These are phyloP conservation scores for Parmelia sp. DNA, from an alignment of 495 filamentous ascomycete genomes.

Conservation along the genomic window DNA sequence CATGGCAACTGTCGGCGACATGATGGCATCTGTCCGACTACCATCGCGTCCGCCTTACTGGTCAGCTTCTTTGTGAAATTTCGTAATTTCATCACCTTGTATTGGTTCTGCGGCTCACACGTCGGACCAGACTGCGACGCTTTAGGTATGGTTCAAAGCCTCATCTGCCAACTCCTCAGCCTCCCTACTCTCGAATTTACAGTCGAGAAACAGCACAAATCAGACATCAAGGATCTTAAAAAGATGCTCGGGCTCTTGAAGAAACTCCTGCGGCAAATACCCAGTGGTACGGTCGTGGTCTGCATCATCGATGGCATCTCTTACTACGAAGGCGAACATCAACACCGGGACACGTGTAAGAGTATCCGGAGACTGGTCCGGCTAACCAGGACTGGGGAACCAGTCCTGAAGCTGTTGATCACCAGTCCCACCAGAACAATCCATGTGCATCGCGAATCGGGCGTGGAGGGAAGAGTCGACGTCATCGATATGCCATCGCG, in stretches of 20 bases:
- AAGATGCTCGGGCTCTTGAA: constrained; percentile 16
- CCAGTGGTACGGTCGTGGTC: constrained; percentile 5
- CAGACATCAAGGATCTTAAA: constrained; percentile 13
- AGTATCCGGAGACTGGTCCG: constrained; percentile 7
- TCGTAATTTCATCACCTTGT: constrained; percentile 11
- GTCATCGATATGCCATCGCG: constrained; percentile 14
- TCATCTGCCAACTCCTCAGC: constrained; percentile 20
- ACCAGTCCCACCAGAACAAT: constrained; percentile 16
- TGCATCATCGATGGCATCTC: constrained; percentile 21
- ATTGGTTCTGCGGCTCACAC: constrained; percentile 21
- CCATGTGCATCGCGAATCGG: constrained; percentile 1
- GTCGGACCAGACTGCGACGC: constrained; percentile 14
- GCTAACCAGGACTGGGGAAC: constrained; percentile 7
- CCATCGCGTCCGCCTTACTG: constrained; percentile 19
- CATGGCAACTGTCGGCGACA: constrained; percentile 21
- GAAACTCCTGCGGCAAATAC: constrained; percentile 9
- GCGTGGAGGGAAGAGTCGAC: not conserved
- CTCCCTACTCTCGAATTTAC: constrained; percentile 7
- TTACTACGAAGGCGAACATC: constrained; percentile 11
- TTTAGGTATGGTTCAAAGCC: constrained; percentile 16
- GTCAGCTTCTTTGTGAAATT: constrained; percentile 16
- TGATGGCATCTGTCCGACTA: constrained; percentile 17
- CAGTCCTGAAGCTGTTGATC: constrained; percentile 14
- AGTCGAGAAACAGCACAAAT: constrained; percentile 2
- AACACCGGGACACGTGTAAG: constrained; percentile 6